Conservation (phyloP, 2,329 filamentous ascomycete species). For the Fusarium armeniacum region DNA sequence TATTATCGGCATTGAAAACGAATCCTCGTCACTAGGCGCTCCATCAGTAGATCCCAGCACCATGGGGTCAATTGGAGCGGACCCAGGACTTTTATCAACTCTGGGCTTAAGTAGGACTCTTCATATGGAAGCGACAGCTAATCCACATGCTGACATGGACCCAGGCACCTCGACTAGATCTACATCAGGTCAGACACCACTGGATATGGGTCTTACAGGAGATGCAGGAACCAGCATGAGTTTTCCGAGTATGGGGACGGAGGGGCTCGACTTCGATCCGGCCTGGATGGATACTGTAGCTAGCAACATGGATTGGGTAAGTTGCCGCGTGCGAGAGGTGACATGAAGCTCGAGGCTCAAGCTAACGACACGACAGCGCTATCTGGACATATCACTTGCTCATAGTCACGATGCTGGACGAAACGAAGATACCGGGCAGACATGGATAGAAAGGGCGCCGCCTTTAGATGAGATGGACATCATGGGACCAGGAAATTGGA, state of each 20-base stretch:
- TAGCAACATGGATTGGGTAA: constrained; percentile 58
- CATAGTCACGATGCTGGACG: constrained; percentile 51
- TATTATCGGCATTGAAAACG: constrained; percentile 16
- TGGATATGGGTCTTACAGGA: constrained; percentile 40
- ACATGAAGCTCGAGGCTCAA: constrained; percentile 1
- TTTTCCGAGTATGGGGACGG: constrained; percentile 42
- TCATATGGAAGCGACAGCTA: constrained; percentile 5
- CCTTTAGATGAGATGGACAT: constrained; percentile 48
- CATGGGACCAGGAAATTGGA: constrained; percentile 47
- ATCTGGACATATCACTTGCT: constrained; percentile 54
- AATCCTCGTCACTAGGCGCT: constrained; percentile 39
- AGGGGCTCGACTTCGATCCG: constrained; percentile 52
- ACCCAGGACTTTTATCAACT: constrained; percentile 41
- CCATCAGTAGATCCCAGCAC: constrained; percentile 43
- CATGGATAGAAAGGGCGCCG: constrained; percentile 51
- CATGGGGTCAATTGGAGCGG: constrained; percentile 37
- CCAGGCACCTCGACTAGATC: constrained; percentile 41
- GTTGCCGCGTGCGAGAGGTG: constrained; percentile 30
- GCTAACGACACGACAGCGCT: constrained; percentile 47
- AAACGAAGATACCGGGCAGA: constrained; percentile 48
- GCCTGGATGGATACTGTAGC: constrained; percentile 54
- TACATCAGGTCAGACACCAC: constrained; percentile 38
- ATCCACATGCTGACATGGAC: constrained; percentile 31
- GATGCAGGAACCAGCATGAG: constrained; percentile 42
- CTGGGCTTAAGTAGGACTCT: constrained; percentile 45